Percentiles rank a stretch among this genome's conserved stretches.
phyloP scores from a whole-genome alignment of 1,284 basidiomycete species.

The Tilletia walkeri region DNA sequence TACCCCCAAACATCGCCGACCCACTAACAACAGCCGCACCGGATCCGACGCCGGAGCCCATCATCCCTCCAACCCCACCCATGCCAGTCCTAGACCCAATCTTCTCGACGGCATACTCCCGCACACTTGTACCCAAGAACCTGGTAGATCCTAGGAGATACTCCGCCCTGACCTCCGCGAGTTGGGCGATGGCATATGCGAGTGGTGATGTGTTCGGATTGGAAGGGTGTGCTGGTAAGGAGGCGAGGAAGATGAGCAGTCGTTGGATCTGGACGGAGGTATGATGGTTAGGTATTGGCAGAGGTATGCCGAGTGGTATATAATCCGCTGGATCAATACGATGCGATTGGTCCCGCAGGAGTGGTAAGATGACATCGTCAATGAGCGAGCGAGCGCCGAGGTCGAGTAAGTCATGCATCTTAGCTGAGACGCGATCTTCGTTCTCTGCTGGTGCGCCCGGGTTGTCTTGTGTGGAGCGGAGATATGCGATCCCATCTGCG shows the following conservation, averaged over 20 bases:
- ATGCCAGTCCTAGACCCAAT: slow-evolving; percentile 26
- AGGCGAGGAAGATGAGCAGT: slow-evolving; percentile 41
- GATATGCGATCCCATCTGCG: slow-evolving; percentile 40
- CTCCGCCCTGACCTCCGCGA: slow-evolving; percentile 30
- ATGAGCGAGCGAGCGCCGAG: slow-evolving; percentile 45
- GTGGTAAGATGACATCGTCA: slow-evolving; percentile 41
- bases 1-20: slow-evolving; percentile 20
- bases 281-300: slow-evolving; percentile 33
- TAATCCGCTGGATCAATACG: slow-evolving; percentile 39
- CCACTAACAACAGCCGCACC: slow-evolving; percentile 13
- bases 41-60: neutral
- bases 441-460: slow-evolving; percentile 28
- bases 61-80: neutral
- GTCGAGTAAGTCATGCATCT: slow-evolving; percentile 49
- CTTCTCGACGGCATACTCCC: slow-evolving; percentile 37
- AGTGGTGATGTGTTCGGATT: slow-evolving; percentile 36
- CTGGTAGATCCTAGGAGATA: slow-evolving; percentile 36
- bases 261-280: slow-evolving; percentile 38
- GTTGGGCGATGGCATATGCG: slow-evolving; percentile 31
- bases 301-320: slow-evolving; percentile 23
- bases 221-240: slow-evolving; percentile 37
- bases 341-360: slow-evolving; percentile 36
- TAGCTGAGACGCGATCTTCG: slow-evolving; percentile 44
- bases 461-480: slow-evolving; percentile 19
- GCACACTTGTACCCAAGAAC: slow-evolving; percentile 27